These are phyloP conservation scores for Stylosanthes scabra DNA, from an alignment of 331 rosid genomes.

Conservation along the genomic window DNA sequence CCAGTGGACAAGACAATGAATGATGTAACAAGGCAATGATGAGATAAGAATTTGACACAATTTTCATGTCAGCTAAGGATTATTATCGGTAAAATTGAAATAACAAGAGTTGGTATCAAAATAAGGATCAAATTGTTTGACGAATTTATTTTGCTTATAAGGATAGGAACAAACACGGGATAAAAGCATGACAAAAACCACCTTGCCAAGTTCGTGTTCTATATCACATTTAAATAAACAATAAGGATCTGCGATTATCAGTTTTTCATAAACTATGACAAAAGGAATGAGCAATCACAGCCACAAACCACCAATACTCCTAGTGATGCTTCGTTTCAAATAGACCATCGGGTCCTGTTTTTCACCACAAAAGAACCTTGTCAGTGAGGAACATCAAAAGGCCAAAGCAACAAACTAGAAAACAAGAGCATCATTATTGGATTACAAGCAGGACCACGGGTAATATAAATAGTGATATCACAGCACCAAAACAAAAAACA, in stretches of 20 bases:
- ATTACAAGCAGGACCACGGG: not conserved
- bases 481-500: not conserved
- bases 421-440: not conserved
- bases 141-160: slow-evolving; percentile 39
- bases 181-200: slow-evolving; percentile 11
- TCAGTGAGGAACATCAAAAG: slow-evolving; percentile 20
- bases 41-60: not conserved
- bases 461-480: not conserved
- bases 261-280: slow-evolving; percentile 28
- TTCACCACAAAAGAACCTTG: slow-evolving; percentile 36
- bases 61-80: not conserved
- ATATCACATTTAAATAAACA: slow-evolving; percentile 31
- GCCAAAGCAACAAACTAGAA: slow-evolving; percentile 9
- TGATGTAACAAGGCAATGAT: not conserved
- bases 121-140: slow-evolving; percentile 13
- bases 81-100: too few relatives aligned
- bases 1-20: not conserved
- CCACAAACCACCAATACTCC: slow-evolving; percentile 39
- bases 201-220: slow-evolving; percentile 36
- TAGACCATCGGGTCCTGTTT: slow-evolving; percentile 59
- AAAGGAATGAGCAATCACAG: slow-evolving; percentile 20
- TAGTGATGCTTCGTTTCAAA: slow-evolving; percentile 53
- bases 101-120: not conserved
- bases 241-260: slow-evolving; percentile 17
- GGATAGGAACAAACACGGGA: slow-evolving; percentile 25